phyloP scores from a whole-genome alignment of 805 yeast genomes.

The Saturnispora gosingensis region DNA sequence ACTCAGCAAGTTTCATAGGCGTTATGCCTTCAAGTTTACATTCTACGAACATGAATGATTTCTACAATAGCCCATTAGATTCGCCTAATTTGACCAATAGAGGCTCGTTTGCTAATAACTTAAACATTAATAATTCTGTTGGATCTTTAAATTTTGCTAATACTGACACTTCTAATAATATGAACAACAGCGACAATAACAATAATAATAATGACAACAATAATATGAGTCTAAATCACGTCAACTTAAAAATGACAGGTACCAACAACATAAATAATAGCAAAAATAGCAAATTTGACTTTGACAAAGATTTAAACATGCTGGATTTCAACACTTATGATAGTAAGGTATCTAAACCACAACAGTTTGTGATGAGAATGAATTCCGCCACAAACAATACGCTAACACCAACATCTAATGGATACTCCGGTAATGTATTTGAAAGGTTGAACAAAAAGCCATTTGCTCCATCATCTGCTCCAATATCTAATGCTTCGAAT shows the following conservation, averaged over 20 bases:
- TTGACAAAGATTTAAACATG: conserved; percentile 25
- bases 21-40: conserved; percentile 6
- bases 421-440: background rate
- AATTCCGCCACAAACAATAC: background rate
- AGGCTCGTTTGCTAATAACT: conserved; percentile 10
- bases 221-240: background rate
- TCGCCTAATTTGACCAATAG: conserved; percentile 13
- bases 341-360: conserved; percentile 4
- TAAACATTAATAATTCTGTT: conserved; percentile 6
- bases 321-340: conserved; percentile 13
- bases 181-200: background rate
- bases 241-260: background rate
- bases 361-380: background rate
- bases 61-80: conserved; percentile 18
- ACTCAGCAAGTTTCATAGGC: conserved; percentile 1
- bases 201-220: background rate
- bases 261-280: conserved; percentile 6
- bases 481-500: background rate
- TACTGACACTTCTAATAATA: background rate
- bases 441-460: background rate
- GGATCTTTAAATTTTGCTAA: background rate
- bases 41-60: conserved; percentile 4
- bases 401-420: background rate
- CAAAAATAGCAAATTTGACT: conserved; percentile 16
- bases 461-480: conserved; percentile 3